A percentile compares a stretch with the other conserved stretches of the same genome.
These are phyloP conservation scores for Aspergillus ustus DNA, from an alignment of 2,329 filamentous ascomycete species.

Conservation along the genomic window DNA sequence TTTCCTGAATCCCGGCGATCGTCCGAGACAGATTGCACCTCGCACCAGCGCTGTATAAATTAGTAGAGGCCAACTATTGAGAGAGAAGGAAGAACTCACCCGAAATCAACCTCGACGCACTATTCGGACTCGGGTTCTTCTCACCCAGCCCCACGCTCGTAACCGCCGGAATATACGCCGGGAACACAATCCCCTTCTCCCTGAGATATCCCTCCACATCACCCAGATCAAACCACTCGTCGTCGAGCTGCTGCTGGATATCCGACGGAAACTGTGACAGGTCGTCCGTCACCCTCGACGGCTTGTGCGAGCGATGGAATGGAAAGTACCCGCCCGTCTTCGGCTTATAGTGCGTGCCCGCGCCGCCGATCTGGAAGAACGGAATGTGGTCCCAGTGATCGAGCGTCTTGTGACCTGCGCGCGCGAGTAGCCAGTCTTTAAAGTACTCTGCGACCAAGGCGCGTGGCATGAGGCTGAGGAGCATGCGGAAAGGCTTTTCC, in stretches of 20 bases:
- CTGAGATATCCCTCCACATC: slow-evolving; percentile 29
- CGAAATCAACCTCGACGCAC: slow-evolving; percentile 25
- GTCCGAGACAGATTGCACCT: slow-evolving; percentile 30
- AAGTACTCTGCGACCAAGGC: slow-evolving; percentile 23
- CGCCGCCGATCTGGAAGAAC: slow-evolving; percentile 30
- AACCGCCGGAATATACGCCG: slow-evolving; percentile 12
- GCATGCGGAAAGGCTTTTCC: slow-evolving; percentile 28
- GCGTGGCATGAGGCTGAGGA: slow-evolving; percentile 27
- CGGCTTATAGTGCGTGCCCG: slow-evolving; percentile 29
- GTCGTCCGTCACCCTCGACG: slow-evolving; percentile 21
- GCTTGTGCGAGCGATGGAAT: slow-evolving; percentile 15
- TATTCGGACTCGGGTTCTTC: slow-evolving; percentile 3
- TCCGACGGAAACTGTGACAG: slow-evolving; percentile 19
- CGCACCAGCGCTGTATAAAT: slow-evolving; percentile 24
- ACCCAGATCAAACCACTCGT: slow-evolving; percentile 32
- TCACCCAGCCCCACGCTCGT: background rate
- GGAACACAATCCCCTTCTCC: slow-evolving; percentile 23
- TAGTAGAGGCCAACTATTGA: slow-evolving; percentile 3
- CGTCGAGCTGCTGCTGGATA: slow-evolving; percentile 23
- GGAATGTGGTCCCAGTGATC: slow-evolving; percentile 30
- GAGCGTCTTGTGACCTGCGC: slow-evolving; percentile 20
- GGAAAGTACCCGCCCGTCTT: slow-evolving; percentile 1
- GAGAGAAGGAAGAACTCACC: slow-evolving; percentile 8
- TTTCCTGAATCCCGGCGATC: slow-evolving; percentile 30
- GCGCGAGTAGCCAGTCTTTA: slow-evolving; percentile 24